These are phyloP conservation scores for cucumber (Cucumis sativus) DNA, from an alignment of 306 rosid genomes.

Conservation along the genomic window DNA sequence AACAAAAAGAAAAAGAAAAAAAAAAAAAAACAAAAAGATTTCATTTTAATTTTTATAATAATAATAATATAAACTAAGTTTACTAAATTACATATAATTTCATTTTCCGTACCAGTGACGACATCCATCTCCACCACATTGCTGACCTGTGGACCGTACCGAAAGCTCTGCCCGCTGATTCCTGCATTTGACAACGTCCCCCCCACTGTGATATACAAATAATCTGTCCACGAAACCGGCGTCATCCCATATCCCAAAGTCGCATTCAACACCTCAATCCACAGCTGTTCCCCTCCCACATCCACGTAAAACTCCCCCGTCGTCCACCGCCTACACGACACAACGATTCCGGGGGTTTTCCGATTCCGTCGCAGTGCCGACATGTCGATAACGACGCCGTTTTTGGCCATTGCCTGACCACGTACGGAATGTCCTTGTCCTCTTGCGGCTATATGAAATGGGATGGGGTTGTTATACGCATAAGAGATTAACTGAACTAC, in stretches of 20 bases:
- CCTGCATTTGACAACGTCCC: slow-evolving; percentile 92
- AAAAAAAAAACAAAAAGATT: not conserved
- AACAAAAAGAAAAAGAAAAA: not conserved
- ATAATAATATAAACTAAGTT: too few relatives aligned
- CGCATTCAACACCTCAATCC: slow-evolving; percentile 64
- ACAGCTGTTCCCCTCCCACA: slow-evolving; percentile 66
- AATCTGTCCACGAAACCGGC: slow-evolving; percentile 81
- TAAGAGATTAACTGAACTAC: slow-evolving; percentile 24
- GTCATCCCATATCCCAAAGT: slow-evolving; percentile 39
- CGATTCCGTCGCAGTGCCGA: slow-evolving; percentile 12
- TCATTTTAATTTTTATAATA: not conserved
- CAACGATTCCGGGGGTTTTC: slow-evolving; percentile 18
- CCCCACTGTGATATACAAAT: slow-evolving; percentile 56
- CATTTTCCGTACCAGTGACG: slow-evolving; percentile 40
- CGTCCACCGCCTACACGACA: slow-evolving; percentile 3
- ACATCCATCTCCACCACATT: slow-evolving; percentile 69
- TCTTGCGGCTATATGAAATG: slow-evolving; percentile 36
- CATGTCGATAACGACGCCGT: slow-evolving; percentile 76
- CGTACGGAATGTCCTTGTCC: slow-evolving; percentile 72
- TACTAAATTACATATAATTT: too few relatives aligned
- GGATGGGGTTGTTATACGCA: slow-evolving; percentile 21
- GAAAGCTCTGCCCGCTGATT: slow-evolving; percentile 68
- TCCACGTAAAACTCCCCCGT: slow-evolving; percentile 35
- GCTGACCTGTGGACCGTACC: slow-evolving; percentile 68
- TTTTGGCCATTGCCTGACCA: slow-evolving; percentile 54